Conservation (phyloP, 495 filamentous ascomycete species). For the Pyronema domesticum region DNA sequence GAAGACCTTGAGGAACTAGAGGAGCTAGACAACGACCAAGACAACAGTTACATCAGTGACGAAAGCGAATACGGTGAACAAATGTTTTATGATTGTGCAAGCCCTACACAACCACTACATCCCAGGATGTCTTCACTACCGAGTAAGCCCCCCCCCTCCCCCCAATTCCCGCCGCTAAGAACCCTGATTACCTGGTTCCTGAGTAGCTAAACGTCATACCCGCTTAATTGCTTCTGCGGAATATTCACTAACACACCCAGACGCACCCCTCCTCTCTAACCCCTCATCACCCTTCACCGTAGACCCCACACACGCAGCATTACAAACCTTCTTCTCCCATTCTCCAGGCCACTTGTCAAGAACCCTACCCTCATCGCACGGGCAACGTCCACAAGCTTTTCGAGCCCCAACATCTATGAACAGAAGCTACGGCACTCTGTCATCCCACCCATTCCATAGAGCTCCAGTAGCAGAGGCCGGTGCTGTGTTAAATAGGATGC, state of each 20-base stretch:
- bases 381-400: constrained; percentile 13
- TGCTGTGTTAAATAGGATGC: constrained; percentile 8
- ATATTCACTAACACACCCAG: constrained; percentile 1
- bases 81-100: constrained; percentile 22
- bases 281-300: constrained; percentile 18
- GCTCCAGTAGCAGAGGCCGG: constrained; percentile 15
- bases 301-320: not conserved
- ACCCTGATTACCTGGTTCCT: not conserved
- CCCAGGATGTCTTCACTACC: constrained; percentile 16
- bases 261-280: constrained; percentile 8
- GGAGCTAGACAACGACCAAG: constrained; percentile 10
- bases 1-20: constrained; percentile 14
- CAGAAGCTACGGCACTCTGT: constrained; percentile 21
- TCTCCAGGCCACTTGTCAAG: constrained; percentile 9
- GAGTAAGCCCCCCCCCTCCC: not conserved
- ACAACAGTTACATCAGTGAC: not conserved
- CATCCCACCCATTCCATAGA: constrained; percentile 22
- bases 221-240: not conserved
- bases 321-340: constrained; percentile 18
- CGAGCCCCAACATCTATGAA: constrained; percentile 21
- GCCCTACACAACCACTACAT: constrained; percentile 21
- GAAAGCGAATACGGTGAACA: not conserved
- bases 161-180: not conserved
- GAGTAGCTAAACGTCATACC: not conserved
- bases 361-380: constrained; percentile 4